Percentiles rank a stretch among this genome's conserved stretches.
Evolutionary conservation across 2,329 filamentous ascomycete species (phyloP).

Genomic region (Penicillium occitanis): DNA sequence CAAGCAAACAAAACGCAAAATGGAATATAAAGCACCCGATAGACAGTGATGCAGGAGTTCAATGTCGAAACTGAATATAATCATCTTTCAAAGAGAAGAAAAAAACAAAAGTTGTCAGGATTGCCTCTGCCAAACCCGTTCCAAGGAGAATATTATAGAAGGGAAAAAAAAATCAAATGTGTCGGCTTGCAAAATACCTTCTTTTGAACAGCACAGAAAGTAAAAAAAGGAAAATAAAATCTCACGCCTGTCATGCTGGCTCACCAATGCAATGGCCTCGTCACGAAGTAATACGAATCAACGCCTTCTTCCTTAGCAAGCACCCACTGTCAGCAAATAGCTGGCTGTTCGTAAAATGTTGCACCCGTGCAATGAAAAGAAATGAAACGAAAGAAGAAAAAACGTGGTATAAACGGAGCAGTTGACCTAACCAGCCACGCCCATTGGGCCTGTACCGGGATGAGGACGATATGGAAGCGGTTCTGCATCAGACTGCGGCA

Average conservation of each 20-base stretch:
- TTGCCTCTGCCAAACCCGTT: not conserved
- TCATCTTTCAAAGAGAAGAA: slow-evolving; percentile 11
- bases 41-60: not conserved
- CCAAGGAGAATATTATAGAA: slow-evolving; percentile 5
- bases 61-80: not conserved
- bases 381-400: not conserved
- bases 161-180: not conserved
- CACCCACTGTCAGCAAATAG: slow-evolving; percentile 15
- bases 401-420: not conserved
- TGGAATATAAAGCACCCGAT: not conserved
- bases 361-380: slow-evolving; percentile 17
- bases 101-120: not conserved
- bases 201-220: not conserved
- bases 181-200: not conserved
- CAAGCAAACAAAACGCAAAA: not conserved
- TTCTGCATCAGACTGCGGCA: slow-evolving; percentile 31
- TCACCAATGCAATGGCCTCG: slow-evolving; percentile 21
- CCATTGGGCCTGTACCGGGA: slow-evolving; percentile 41
- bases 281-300: slow-evolving; percentile 21
- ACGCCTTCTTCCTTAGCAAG: slow-evolving; percentile 21
- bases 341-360: slow-evolving; percentile 17
- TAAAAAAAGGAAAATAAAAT: slow-evolving; percentile 8
- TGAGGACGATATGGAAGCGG: slow-evolving; percentile 39
- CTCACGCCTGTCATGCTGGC: slow-evolving; percentile 21
- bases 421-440: slow-evolving; percentile 35